Evolutionary conservation across 768 basidiomycete genomes (phyloP).

Genomic region (Pholiota molesta): DNA sequence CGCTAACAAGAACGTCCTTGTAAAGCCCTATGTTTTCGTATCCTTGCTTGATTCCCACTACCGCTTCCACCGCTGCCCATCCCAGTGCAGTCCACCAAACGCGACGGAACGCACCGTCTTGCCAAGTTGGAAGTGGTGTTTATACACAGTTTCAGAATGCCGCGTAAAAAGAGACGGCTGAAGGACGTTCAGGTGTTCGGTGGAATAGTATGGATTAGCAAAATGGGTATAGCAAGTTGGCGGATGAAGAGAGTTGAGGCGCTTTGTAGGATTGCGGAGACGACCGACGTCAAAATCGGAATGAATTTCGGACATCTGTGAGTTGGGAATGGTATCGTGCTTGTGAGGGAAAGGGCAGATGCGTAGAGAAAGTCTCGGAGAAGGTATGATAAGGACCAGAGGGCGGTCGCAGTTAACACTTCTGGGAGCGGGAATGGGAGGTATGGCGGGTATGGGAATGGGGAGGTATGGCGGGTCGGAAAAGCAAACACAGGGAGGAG

Average conservation of each 20-base stretch:
- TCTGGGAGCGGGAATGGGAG: conserved; percentile 71
- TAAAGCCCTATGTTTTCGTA: conserved; percentile 72
- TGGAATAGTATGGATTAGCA: conserved; percentile 49
- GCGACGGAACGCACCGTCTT: conserved; percentile 58
- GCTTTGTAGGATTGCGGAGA: conserved; percentile 50
- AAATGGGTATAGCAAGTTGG: conserved; percentile 54
- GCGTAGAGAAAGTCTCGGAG: conserved; percentile 52
- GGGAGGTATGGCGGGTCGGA: conserved; percentile 41
- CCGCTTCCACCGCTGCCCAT: conserved; percentile 72
- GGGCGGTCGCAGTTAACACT: conserved; percentile 57
- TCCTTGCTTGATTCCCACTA: conserved; percentile 68
- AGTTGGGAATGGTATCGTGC: conserved; percentile 27
- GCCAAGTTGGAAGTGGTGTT: conserved; percentile 49
- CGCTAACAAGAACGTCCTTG: conserved; percentile 62
- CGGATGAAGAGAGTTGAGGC: conserved; percentile 56
- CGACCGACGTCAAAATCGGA: conserved; percentile 33
- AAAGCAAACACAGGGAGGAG: conserved; percentile 53
- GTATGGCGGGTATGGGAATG: conserved; percentile 51
- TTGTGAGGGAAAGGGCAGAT: conserved; percentile 26
- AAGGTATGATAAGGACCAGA: conserved; percentile 63
- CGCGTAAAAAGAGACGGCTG: conserved; percentile 3
- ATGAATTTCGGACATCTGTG: conserved; percentile 29
- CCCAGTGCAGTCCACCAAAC: conserved; percentile 83
- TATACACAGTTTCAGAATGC: conserved; percentile 15
- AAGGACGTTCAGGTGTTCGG: conserved; percentile 23